A percentile compares a stretch with the other conserved stretches of the same genome.
These are phyloP conservation scores for Rhodotorula sp. DNA, from an alignment of 1,284 basidiomycete species.

Conservation along the genomic window DNA sequence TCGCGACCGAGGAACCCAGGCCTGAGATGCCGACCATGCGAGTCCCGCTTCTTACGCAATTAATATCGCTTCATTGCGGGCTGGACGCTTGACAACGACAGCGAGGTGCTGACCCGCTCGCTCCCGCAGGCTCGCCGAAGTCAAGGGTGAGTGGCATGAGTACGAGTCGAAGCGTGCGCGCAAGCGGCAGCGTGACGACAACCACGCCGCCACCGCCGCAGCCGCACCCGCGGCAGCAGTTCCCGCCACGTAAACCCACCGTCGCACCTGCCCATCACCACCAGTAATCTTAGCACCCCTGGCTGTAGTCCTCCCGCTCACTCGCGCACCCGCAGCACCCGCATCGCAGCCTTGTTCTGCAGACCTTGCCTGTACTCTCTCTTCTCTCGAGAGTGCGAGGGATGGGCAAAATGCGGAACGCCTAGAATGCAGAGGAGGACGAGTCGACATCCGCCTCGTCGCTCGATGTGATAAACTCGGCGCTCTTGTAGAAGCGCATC, in stretches of 20 bases:
- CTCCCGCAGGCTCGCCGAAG: slow-evolving; percentile 62
- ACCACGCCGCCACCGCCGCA: not conserved
- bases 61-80: no score
- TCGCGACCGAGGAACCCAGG: slow-evolving; percentile 71
- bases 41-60: slow-evolving; percentile 54
- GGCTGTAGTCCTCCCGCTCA: not conserved
- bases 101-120: slow-evolving; percentile 40
- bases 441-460: not conserved
- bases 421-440: no score
- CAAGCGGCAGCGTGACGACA: slow-evolving; percentile 23
- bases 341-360: not conserved
- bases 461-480: not conserved
- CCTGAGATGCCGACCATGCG: slow-evolving; percentile 77
- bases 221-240: not conserved
- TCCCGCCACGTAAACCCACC: not conserved
- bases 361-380: not conserved
- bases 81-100: not conserved
- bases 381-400: no score
- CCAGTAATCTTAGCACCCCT: no score
- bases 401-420: no score
- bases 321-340: no score
- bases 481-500: not conserved
- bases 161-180: slow-evolving; percentile 78
- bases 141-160: slow-evolving; percentile 94
- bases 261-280: not conserved